Evolutionary conservation across 805 yeast genomes (phyloP).

Genomic region (Danielia reshetovae): DNA sequence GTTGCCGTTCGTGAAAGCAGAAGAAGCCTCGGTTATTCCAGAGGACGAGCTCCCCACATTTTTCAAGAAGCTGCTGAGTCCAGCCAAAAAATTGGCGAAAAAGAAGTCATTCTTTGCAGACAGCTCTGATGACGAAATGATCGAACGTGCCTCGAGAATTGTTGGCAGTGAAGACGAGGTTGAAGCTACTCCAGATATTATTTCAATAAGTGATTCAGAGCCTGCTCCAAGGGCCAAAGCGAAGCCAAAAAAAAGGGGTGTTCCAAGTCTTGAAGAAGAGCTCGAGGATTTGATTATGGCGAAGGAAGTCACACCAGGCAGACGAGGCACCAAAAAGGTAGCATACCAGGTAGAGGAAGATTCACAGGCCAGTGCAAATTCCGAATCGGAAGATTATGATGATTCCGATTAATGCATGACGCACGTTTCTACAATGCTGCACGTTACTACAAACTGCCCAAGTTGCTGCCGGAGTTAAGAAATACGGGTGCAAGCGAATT

Average conservation of each 20-base stretch:
- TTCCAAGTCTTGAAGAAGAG: slow-evolving; percentile 11
- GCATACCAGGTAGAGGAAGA: slow-evolving; percentile 12
- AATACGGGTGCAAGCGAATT: no score
- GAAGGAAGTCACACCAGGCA: slow-evolving; percentile 8
- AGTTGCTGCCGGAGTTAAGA: no score
- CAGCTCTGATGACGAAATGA: slow-evolving; percentile 13
- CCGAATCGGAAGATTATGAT: slow-evolving; percentile 1
- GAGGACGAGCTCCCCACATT: slow-evolving; percentile 14
- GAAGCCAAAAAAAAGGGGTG: slow-evolving; percentile 2
- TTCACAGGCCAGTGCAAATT: slow-evolving; percentile 7
- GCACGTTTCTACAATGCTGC: no score
- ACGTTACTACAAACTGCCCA: no score
- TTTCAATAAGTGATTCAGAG: background rate
- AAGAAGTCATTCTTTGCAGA: slow-evolving; percentile 10
- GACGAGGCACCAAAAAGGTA: slow-evolving; percentile 11
- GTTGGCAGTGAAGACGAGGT: slow-evolving; percentile 7
- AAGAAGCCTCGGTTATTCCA: slow-evolving; percentile 1
- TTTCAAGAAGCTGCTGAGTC: slow-evolving; percentile 8
- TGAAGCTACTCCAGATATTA: slow-evolving; percentile 23
- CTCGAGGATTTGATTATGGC: slow-evolving; percentile 12
- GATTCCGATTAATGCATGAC: slow-evolving; percentile 1
- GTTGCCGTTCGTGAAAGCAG: slow-evolving; percentile 6
- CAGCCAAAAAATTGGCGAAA: slow-evolving; percentile 1
- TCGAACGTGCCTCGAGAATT: background rate
- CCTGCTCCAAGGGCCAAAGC: slow-evolving; percentile 2